Evolutionary conservation across 2,329 filamentous ascomycete species (phyloP), one percentile per base, ranked within the genome.

Genomic region (Tolypocladium guangdongense): DNA sequence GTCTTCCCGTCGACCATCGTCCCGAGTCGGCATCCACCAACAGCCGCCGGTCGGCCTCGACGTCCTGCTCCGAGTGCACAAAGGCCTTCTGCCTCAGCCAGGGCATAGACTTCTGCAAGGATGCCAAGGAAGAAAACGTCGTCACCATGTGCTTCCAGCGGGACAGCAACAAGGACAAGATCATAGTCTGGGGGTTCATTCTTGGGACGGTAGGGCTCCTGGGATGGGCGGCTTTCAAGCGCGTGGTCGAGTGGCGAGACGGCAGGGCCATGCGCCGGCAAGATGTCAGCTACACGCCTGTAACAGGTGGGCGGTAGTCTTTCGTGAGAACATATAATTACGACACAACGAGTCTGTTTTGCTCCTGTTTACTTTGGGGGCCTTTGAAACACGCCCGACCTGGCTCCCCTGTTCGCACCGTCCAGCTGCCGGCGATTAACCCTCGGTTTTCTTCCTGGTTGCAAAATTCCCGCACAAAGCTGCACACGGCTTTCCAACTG

Each of bases 101-200:
- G 57, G 74, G 75, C 59, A 77, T 86, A 27, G 78, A 79, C 54
- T 83, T 86, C 62, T 86, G 82, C 72, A 78, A 81, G 61, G 74
- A 77, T 58, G 81, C 80, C 52, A 75, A 77, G 58, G 80, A 84
- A 59, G 79, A 77, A 62, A 80, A 85, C 62, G 78, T 85, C 22
- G 69, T 79, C 43, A 82, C 82, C 32, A 73, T 76, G 63, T 86
- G 82, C 65, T 86, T 86, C 68, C 81, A 85, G 73, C 77, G 82
- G 58, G 82, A 86, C 66, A 82, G 78, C 64, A 77, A 77, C 66
- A 86, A 86, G 69, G 82, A 86, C 67, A 77, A 78, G 68, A 75
- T 84, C 59, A 84, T 86, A 37, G 82, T 86, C 4, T 82, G 82
- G 76, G 77, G 72, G 1, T 86, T 86, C 66, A 77, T 86, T 49